phyloP scores from a whole-genome alignment of 305 asterid species.

The Galium porrigens region DNA sequence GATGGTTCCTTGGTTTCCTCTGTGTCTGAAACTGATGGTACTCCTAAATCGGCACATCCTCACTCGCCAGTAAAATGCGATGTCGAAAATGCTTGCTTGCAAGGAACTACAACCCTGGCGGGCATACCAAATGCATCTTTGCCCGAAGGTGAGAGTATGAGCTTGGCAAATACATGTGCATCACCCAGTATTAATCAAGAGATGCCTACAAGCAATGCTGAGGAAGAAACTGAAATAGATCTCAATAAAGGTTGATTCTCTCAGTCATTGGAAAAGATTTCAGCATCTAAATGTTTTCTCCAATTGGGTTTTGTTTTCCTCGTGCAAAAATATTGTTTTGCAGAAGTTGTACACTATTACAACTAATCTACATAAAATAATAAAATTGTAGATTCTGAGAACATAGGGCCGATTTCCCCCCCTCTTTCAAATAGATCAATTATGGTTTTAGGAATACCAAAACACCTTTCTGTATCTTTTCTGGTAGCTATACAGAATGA shows the following conservation, averaged over 20 bases:
- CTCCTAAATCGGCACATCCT: slow-evolving; percentile 21
- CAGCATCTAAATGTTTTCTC: no score
- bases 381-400: no score
- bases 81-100: slow-evolving; percentile 14
- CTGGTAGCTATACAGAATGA: no score
- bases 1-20: slow-evolving; percentile 32
- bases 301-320: no score
- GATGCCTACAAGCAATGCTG: slow-evolving; percentile 14
- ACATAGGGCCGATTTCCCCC: no score
- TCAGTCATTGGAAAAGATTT: not conserved
- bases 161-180: slow-evolving; percentile 19
- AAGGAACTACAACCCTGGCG: slow-evolving; percentile 16
- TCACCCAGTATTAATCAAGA: slow-evolving; percentile 21
- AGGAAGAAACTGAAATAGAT: slow-evolving; percentile 15
- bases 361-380: no score
- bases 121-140: slow-evolving; percentile 17
- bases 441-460: no score
- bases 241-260: slow-evolving; percentile 17
- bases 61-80: slow-evolving; percentile 28
- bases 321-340: no score
- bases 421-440: no score
- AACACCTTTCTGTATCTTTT: no score
- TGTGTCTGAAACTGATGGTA: slow-evolving; percentile 27
- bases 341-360: no score
- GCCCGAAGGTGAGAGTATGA: slow-evolving; percentile 19